A percentile compares a stretch with the other conserved stretches of the same genome.
Evolutionary conservation across 2,329 filamentous ascomycete genomes (phyloP).

Genomic region (Hyphodiscus sp.): DNA sequence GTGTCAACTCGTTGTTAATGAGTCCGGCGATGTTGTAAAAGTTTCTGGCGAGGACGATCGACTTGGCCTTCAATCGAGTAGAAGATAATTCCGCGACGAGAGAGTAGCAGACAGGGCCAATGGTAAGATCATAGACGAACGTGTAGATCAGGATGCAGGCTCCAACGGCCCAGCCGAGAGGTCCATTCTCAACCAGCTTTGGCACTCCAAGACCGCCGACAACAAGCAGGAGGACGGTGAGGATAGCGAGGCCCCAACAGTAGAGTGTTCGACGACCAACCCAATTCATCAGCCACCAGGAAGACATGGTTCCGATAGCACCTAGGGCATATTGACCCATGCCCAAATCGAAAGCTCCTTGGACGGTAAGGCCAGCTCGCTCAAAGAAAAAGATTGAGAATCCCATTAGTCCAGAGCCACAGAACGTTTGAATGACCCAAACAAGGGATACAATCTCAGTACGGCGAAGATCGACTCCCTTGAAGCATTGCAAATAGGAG

Average conservation of each 20-base stretch:
- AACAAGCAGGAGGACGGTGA: constrained; percentile 70
- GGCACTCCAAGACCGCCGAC: constrained; percentile 47
- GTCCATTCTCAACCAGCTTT: constrained; percentile 25
- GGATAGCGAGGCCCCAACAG: constrained; percentile 64
- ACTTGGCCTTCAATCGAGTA: constrained; percentile 78
- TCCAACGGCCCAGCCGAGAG: constrained; percentile 38
- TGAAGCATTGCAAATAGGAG: constrained; percentile 65
- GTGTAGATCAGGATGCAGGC: constrained; percentile 62
- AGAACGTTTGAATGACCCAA: constrained; percentile 57
- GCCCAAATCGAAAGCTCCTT: constrained; percentile 51
- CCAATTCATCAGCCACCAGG: constrained; percentile 41
- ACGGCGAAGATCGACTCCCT: constrained; percentile 39
- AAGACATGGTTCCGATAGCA: constrained; percentile 42
- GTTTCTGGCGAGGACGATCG: constrained; percentile 74
- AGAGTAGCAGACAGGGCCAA: constrained; percentile 83
- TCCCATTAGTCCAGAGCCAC: constrained; percentile 56
- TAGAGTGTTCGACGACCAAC: constrained; percentile 55
- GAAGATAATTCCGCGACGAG: constrained; percentile 78
- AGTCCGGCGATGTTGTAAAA: constrained; percentile 52
- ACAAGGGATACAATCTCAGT: constrained; percentile 49
- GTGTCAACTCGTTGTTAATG: constrained; percentile 48
- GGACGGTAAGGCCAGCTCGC: constrained; percentile 49
- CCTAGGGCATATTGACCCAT: constrained; percentile 45
- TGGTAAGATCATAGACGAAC: constrained; percentile 73
- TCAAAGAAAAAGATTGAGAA: constrained; percentile 59